Percentiles rank a stretch among this genome's conserved stretches.
Conservation (phyloP, 2,329 filamentous ascomycete genomes). For the Fusarium sp. region DNA sequence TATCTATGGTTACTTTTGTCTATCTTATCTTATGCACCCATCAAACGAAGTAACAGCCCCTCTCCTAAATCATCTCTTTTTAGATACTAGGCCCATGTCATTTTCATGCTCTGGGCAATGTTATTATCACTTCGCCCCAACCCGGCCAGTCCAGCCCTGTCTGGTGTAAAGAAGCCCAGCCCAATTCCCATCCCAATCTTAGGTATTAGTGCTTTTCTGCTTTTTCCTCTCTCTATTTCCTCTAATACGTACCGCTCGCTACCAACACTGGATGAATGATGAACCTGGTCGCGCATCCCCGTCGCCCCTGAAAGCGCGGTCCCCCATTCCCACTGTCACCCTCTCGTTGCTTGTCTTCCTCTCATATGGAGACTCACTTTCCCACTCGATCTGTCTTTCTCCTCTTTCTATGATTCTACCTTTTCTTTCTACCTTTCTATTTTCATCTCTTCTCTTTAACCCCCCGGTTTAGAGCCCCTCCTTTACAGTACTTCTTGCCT, state of each 20-base stretch:
- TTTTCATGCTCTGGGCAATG: slow-evolving; percentile 26
- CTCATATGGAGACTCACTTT: slow-evolving; percentile 23
- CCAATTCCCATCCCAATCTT: slow-evolving; percentile 39
- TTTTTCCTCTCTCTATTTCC: slow-evolving; percentile 1
- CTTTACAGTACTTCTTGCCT: slow-evolving; percentile 3
- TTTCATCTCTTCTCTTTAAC: slow-evolving; percentile 17
- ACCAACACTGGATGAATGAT: slow-evolving; percentile 17
- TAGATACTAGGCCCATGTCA: slow-evolving; percentile 19
- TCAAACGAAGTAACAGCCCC: slow-evolving; percentile 5
- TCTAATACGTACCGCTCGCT: slow-evolving; percentile 16
- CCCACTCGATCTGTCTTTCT: slow-evolving; percentile 26
- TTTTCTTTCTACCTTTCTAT: slow-evolving; percentile 33
- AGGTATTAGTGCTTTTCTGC: slow-evolving; percentile 26
- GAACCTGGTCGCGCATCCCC: slow-evolving; percentile 40
- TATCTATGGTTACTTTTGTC: slow-evolving; percentile 9
- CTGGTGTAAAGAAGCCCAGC: slow-evolving; percentile 24
- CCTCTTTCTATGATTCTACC: slow-evolving; percentile 27
- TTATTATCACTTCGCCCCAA: slow-evolving; percentile 21
- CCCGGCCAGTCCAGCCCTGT: slow-evolving; percentile 11
- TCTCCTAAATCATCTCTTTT: slow-evolving; percentile 16
- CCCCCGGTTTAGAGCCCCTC: slow-evolving; percentile 26
- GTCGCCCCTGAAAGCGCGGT: slow-evolving; percentile 38
- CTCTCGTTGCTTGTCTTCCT: slow-evolving; percentile 34
- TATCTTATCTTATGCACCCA: slow-evolving; percentile 17
- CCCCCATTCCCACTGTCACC: slow-evolving; percentile 40